Evolutionary conservation across 2,329 filamentous ascomycete species (phyloP).

Genomic region (Plectosphaerella cucumerina): DNA sequence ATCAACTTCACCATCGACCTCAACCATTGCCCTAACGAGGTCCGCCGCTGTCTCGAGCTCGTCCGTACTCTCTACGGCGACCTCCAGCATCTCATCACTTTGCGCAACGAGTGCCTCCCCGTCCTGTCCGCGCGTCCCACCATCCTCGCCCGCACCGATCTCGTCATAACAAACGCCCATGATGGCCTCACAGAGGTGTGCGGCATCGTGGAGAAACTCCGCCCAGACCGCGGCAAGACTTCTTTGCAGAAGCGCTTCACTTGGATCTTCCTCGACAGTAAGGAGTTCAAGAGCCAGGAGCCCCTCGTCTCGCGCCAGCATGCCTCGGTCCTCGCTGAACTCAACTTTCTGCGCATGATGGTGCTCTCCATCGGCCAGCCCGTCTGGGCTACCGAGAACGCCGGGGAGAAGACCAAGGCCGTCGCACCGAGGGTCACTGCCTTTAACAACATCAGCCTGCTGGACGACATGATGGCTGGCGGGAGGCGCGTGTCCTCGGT

Average conservation of each 20-base stretch:
- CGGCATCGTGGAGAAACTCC: slow-evolving; percentile 23
- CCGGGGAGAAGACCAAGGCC: no score
- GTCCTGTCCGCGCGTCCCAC: slow-evolving; percentile 17
- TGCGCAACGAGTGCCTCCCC: slow-evolving; percentile 20
- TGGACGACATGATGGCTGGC: no score
- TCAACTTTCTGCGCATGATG: slow-evolving; percentile 17
- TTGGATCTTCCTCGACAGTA: slow-evolving; percentile 19
- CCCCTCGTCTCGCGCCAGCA: slow-evolving; percentile 21
- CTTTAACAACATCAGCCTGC: no score
- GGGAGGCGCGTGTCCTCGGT: no score
- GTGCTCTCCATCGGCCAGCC: no score
- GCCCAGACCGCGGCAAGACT: slow-evolving; percentile 15
- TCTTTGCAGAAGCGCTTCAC: slow-evolving; percentile 15
- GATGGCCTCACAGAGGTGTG: slow-evolving; percentile 20
- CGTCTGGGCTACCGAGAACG: no score
- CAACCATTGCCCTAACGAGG: slow-evolving; percentile 20
- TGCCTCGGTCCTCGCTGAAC: slow-evolving; percentile 21
- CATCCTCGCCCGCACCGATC: slow-evolving; percentile 21
- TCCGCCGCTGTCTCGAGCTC: slow-evolving; percentile 23
- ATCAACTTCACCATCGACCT: slow-evolving; percentile 15
- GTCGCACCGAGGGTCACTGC: no score
- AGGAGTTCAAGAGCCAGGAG: slow-evolving; percentile 20
- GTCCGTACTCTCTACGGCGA: slow-evolving; percentile 25
- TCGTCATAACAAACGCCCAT: slow-evolving; percentile 22
- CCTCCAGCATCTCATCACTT: slow-evolving; percentile 25